phyloP scores from a whole-genome alignment of 2,329 filamentous ascomycete genomes.

The Pleomassaria siparia region DNA sequence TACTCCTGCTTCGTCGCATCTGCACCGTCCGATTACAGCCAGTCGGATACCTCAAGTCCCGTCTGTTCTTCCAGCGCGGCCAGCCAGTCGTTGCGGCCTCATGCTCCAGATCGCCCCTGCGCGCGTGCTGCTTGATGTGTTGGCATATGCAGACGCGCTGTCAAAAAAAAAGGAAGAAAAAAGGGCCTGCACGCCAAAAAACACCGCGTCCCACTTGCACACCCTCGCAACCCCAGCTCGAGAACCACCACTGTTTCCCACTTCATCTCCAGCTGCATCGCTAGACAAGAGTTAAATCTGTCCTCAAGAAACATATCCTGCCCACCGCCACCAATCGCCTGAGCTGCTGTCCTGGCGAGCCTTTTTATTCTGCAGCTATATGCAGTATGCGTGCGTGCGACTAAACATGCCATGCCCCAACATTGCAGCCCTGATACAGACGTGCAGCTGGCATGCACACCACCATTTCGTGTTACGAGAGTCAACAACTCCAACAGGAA shows the following conservation, averaged over 20 bases:
- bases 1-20: conserved; percentile 3
- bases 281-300: conserved; percentile 22
- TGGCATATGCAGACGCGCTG: conserved; percentile 32
- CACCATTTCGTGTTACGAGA: conserved; percentile 10
- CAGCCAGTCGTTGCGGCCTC: conserved; percentile 21
- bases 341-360: conserved; percentile 14
- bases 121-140: conserved; percentile 27
- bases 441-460: neutral
- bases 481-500: conserved; percentile 1
- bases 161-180: conserved; percentile 23
- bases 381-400: conserved; percentile 22
- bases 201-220: conserved; percentile 25
- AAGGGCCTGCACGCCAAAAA: conserved; percentile 28
- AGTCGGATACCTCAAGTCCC: conserved; percentile 17
- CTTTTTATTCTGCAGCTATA: conserved; percentile 23
- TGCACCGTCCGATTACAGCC: conserved; percentile 7
- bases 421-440: conserved; percentile 17
- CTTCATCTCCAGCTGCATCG: conserved; percentile 29
- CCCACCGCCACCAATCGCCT: conserved; percentile 23
- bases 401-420: conserved; percentile 18
- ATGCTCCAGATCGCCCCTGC: conserved; percentile 14
- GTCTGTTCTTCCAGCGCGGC: conserved; percentile 24
- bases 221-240: conserved; percentile 9
- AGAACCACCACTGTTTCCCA: conserved; percentile 33
- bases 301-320: conserved; percentile 7